Evolutionary conservation across 257 asterid species (phyloP).

Genomic region (Leonotis leonurus): DNA sequence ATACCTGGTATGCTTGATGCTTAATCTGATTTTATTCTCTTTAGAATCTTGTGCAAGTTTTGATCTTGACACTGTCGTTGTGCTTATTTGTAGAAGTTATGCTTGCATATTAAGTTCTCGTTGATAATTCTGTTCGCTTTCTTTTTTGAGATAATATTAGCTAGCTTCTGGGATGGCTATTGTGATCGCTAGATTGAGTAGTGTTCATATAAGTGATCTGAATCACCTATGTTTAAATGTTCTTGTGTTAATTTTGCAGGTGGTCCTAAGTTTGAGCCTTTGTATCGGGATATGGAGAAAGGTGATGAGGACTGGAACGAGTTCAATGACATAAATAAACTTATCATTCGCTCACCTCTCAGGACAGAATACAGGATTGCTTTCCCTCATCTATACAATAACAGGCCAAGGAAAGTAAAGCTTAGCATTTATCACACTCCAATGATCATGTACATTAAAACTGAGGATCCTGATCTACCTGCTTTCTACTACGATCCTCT

Average conservation of each 20-base stretch:
- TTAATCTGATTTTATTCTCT: not conserved
- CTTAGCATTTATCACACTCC: conserved; percentile 92
- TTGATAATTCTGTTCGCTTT: too few species aligned
- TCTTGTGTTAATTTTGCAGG: conserved; percentile 44
- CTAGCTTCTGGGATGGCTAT: too few species aligned
- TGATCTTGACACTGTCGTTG: not conserved
- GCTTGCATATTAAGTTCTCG: not conserved
- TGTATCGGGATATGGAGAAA: conserved; percentile 98
- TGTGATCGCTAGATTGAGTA: too few species aligned
- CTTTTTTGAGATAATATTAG: too few species aligned
- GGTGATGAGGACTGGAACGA: conserved; percentile 99
- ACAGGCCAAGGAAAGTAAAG: conserved; percentile 91
- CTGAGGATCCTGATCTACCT: conserved; percentile 98
- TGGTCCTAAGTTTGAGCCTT: conserved; percentile 97
- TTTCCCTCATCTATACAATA: conserved; percentile 90
- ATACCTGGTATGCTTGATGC: conserved; percentile 62
- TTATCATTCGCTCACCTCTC: conserved; percentile 92
- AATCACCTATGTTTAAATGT: not conserved
- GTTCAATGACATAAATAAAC: conserved; percentile 92
- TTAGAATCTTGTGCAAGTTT: not conserved
- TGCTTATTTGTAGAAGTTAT: not conserved
- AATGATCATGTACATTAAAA: conserved; percentile 93
- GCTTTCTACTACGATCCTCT: conserved; percentile 95
- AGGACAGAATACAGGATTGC: conserved; percentile 98
- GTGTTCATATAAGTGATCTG: too few species aligned